Percentiles rank a stretch among this genome's conserved stretches.
Evolutionary conservation across 2,329 filamentous ascomycete genomes (phyloP).

Genomic region (Cytospora paraplurivora): DNA sequence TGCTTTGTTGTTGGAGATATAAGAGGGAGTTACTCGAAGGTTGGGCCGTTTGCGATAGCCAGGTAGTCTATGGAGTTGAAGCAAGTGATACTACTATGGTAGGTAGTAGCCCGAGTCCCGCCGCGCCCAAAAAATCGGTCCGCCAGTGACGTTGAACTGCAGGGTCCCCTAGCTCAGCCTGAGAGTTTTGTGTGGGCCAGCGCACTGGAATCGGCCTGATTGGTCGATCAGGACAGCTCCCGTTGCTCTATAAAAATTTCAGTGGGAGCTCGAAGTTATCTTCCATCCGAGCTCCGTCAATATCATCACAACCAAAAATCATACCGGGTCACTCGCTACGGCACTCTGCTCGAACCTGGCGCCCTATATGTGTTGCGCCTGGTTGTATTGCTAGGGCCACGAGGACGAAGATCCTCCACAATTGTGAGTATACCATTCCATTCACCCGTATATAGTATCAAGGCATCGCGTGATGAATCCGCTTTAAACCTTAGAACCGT

Average conservation of each 20-base stretch:
- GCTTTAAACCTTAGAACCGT: constrained; percentile 57
- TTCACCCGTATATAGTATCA: constrained; percentile 20
- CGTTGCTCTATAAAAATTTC: not conserved
- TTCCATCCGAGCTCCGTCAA: not conserved
- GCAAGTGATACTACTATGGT: not conserved
- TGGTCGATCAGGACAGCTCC: constrained; percentile 17
- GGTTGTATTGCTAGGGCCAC: not conserved
- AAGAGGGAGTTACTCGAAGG: not conserved
- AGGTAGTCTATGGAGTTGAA: not conserved
- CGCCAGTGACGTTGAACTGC: constrained; percentile 28
- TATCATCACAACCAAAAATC: not conserved
- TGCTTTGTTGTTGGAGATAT: not conserved
- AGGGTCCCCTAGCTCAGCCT: constrained; percentile 7
- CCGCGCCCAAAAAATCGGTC: constrained; percentile 25
- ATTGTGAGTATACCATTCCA: constrained; percentile 17
- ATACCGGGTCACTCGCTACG: not conserved
- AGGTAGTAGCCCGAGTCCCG: constrained; percentile 11
- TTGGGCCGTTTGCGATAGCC: not conserved
- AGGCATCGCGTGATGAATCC: constrained; percentile 48
- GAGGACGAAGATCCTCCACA: not conserved
- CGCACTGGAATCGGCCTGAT: not conserved
- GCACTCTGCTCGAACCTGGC: not conserved
- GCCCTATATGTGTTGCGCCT: not conserved
- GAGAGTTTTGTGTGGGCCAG: constrained; percentile 1
- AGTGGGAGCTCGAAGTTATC: not conserved